Conservation (phyloP, 441 rosid species). For the Macaranga tanarius region DNA sequence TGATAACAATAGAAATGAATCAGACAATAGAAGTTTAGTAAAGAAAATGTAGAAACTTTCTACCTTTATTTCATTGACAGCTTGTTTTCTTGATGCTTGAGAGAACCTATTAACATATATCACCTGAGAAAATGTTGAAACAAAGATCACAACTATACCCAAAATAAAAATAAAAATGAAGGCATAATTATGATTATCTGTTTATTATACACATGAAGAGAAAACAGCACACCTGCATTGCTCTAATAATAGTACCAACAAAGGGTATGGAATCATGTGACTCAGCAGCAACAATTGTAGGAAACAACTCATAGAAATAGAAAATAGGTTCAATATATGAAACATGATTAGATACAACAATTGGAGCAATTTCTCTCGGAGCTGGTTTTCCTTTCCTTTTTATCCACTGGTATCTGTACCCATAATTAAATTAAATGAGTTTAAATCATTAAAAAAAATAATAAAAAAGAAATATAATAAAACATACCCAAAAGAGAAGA, state of each 20-base stretch:
- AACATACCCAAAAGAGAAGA: constrained; percentile 86
- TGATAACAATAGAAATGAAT: background rate
- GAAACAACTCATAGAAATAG: constrained; percentile 85
- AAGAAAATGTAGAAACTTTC: constrained; percentile 39
- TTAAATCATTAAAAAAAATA: background rate
- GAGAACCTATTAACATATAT: constrained; percentile 95
- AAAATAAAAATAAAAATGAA: background rate
- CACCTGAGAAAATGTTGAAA: constrained; percentile 46
- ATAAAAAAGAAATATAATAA: background rate
- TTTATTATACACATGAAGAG: background rate
- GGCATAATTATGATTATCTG: background rate
- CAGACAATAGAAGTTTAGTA: constrained; percentile 2
- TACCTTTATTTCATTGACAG: constrained; percentile 94
- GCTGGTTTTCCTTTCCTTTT: constrained; percentile 89
- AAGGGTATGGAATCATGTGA: constrained; percentile 91
- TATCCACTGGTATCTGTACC: constrained; percentile 91
- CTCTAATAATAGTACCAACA: constrained; percentile 96
- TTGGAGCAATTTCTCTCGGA: constrained; percentile 81
- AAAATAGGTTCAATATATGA: constrained; percentile 93
- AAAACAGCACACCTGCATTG: constrained; percentile 71
- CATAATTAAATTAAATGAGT: background rate
- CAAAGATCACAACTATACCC: background rate
- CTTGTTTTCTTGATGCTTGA: constrained; percentile 80
- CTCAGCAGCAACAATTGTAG: constrained; percentile 93
- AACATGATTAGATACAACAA: constrained; percentile 90